A percentile compares a stretch with the other conserved stretches of the same genome.
Conservation (phyloP, 352 stramenopile genomes). For the Phytophthora idaei region DNA sequence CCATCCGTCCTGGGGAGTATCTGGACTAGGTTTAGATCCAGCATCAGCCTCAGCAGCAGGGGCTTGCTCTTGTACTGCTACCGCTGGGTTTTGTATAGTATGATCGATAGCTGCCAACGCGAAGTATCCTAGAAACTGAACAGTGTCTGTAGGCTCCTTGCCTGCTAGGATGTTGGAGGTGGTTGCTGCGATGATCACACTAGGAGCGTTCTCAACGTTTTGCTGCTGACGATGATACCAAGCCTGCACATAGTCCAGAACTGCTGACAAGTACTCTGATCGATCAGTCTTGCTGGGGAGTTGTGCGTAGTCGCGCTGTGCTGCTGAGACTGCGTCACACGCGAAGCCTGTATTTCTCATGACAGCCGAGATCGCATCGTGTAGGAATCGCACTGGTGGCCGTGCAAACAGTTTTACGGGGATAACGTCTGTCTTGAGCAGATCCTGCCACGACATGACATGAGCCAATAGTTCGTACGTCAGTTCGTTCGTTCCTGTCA, state of each 20-base stretch:
- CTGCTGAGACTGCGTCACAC: conserved; percentile 22
- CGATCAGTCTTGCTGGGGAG: conserved; percentile 74
- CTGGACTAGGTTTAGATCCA: conserved; percentile 4
- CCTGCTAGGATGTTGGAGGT: conserved; percentile 80
- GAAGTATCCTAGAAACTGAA: conserved; percentile 80
- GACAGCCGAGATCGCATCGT: conserved; percentile 77
- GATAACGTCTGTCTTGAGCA: conserved; percentile 72
- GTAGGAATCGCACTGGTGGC: conserved; percentile 81
- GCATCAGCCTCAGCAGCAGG: not conserved
- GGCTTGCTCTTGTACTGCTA: conserved; percentile 2
- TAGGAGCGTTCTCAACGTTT: conserved; percentile 13
- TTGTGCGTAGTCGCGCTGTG: conserved; percentile 70
- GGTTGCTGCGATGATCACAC: conserved; percentile 68
- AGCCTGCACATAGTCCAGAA: conserved; percentile 76
- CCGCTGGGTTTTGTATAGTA: conserved; percentile 37
- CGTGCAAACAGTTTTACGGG: conserved; percentile 76
- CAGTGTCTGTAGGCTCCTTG: conserved; percentile 76
- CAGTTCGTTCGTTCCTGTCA: conserved; percentile 65
- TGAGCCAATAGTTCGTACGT: conserved; percentile 68
- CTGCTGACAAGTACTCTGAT: conserved; percentile 75
- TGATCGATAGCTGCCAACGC: conserved; percentile 63
- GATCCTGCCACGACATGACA: conserved; percentile 80
- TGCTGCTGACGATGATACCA: conserved; percentile 46
- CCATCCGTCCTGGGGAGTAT: conserved; percentile 42
- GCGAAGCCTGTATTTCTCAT: conserved; percentile 73